phyloP scores from a whole-genome alignment of 768 basidiomycete genomes.

The Dendrothele bispora region DNA sequence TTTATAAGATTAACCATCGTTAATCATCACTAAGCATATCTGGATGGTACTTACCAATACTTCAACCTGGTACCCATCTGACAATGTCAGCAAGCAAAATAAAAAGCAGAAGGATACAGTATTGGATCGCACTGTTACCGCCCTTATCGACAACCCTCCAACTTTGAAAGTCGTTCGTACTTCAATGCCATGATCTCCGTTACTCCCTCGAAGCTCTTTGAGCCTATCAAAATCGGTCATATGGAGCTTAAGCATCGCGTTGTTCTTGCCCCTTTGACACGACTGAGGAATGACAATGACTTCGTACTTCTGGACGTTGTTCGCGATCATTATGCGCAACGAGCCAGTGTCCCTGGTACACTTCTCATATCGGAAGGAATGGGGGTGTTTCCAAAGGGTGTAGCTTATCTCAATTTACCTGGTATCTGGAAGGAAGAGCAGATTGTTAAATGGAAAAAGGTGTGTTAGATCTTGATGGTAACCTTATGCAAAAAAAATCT shows the following conservation, averaged over 20 bases:
- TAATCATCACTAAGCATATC: too few species aligned
- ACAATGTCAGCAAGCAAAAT: too few species aligned
- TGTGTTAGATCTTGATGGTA: too few species aligned
- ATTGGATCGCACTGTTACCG: too few species aligned
- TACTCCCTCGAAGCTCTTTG: too few species aligned
- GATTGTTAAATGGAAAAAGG: constrained; percentile 44
- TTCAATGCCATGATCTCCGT: too few species aligned
- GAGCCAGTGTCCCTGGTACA: constrained; percentile 26
- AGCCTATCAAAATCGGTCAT: constrained; percentile 36
- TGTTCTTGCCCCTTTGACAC: constrained; percentile 47
- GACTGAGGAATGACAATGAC: constrained; percentile 30
- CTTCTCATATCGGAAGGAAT: constrained; percentile 41
- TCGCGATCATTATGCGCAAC: constrained; percentile 26
- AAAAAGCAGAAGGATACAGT: too few species aligned
- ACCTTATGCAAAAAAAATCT: background rate
- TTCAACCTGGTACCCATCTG: too few species aligned
- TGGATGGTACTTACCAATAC: too few species aligned
- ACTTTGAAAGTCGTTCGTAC: too few species aligned
- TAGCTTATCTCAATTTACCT: constrained; percentile 31
- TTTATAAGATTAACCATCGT: too few species aligned
- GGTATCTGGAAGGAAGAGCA: constrained; percentile 47
- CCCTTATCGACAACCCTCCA: too few species aligned
- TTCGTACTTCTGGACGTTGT: constrained; percentile 29
- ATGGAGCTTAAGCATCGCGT: constrained; percentile 41
- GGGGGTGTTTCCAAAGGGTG: constrained; percentile 29